Base-by-base conservation (phyloP, 176 grass and related monocot species). In the Triticum urartu region DNA sequence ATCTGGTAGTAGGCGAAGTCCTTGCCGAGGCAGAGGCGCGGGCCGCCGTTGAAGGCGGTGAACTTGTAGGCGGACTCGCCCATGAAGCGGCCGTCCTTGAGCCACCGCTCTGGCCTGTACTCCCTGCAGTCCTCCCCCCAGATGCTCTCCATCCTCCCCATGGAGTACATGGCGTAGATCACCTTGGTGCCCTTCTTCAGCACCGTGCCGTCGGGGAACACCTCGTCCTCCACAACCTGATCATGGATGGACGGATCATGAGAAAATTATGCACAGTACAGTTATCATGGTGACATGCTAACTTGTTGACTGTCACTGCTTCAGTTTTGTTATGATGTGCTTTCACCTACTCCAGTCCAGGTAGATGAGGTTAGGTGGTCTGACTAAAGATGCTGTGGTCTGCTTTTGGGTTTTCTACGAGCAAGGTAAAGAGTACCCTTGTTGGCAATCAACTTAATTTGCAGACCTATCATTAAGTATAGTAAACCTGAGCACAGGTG, bases 1-100 rank as follows among this genome's bases (percentile, higher is more conserved):
- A 98, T 98, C 87, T 98, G 95, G 88, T 98, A 95, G 90, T 98
- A 98, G 40, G 95, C 95, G 54, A 95, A 98, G 81, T 98, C 95
- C 89, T 95, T 94, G 35, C 95, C 95, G 38, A 98, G 87, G 88
- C 95, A 95, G 6, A 98, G 93, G 20, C 95, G 91, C 0, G 93
- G 95, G 0, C 95, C 95, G 35, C 93, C 95, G 13, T 98, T 98
- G 84, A 98, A 98, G 38, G 95, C 95, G 52, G 95, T 88, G 87
- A 98, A 98, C 87, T 92, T 98, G 82, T 98, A 98, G 62, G 91
- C 91, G 0, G 95, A 98, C 89, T 98, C 95, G 69, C 95, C 86
- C 70, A 64, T 84, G 90, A 98, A 98, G 15, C 91, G 90, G 63
- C 93, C 93, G 58, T 98, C 93, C 67, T 58, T 86, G 80, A 98